Percentiles rank a stretch among this genome's conserved stretches.
phyloP scores from a whole-genome alignment of 192 early-diverging fungal species.

The Ramicandelaber brevisporus region DNA sequence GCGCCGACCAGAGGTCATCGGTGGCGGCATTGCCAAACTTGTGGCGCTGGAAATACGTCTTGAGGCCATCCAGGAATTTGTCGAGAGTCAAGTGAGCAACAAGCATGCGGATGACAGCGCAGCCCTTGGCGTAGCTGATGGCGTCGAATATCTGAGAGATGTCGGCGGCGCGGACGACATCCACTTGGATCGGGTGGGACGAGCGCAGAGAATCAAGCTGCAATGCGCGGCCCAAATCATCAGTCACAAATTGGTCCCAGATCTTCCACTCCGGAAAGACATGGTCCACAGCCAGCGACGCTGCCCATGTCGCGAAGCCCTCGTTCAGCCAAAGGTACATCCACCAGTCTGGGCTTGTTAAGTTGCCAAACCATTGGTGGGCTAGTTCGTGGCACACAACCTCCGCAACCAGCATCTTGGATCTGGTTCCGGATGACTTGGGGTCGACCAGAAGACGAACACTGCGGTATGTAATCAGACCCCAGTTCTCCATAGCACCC shows the following conservation, averaged over 20 bases:
- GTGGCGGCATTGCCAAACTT: constrained; percentile 46
- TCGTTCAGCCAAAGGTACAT: constrained; percentile 66
- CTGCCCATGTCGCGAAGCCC: constrained; percentile 67
- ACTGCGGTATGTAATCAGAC: constrained; percentile 48
- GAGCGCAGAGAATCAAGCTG: constrained; percentile 47
- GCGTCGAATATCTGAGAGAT: constrained; percentile 72
- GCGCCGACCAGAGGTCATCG: constrained; percentile 46
- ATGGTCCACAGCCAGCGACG: constrained; percentile 34
- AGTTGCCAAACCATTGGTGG: constrained; percentile 70
- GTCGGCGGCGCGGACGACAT: constrained; percentile 35
- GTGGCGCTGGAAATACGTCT: constrained; percentile 35
- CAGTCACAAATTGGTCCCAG: constrained; percentile 43
- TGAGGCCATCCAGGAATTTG: constrained; percentile 19
- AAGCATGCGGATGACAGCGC: constrained; percentile 61
- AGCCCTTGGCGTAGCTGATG: constrained; percentile 63
- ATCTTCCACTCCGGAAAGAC: constrained; percentile 56
- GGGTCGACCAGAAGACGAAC: constrained; percentile 34
- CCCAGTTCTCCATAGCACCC: constrained; percentile 82
- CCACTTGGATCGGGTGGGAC: constrained; percentile 63
- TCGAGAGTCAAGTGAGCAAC: constrained; percentile 24
- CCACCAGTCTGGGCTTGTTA: constrained; percentile 55
- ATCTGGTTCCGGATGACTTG: constrained; percentile 16
- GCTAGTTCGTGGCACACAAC: constrained; percentile 58
- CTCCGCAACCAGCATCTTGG: constrained; percentile 29
- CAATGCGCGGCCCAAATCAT: constrained; percentile 33